Evolutionary conservation across 2,329 filamentous ascomycete genomes (phyloP).

Genomic region (Calonectria crousiana): DNA sequence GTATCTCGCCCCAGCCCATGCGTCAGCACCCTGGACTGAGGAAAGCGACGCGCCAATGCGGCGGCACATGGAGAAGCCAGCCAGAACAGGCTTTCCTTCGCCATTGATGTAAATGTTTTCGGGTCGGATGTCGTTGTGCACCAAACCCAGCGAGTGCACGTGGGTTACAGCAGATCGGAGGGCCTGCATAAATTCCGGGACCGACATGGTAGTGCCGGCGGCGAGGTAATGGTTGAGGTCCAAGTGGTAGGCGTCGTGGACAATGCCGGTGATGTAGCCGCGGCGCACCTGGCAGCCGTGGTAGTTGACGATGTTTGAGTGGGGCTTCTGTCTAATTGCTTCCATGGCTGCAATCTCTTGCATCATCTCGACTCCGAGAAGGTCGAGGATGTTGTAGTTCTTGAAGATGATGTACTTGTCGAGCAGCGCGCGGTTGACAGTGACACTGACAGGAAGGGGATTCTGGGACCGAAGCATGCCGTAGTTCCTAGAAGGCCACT

Average conservation of each 20-base stretch:
- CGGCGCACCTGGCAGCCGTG: constrained; percentile 43
- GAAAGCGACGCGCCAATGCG: neutral
- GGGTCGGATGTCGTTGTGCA: neutral
- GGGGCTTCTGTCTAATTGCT: constrained; percentile 32
- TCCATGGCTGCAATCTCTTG: constrained; percentile 39
- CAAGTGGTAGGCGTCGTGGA: constrained; percentile 34
- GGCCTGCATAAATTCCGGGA: neutral
- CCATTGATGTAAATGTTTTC: neutral
- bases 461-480: neutral
- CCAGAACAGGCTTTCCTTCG: neutral
- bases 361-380: constrained; percentile 23
- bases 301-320: constrained; percentile 46
- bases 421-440: constrained; percentile 27
- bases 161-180: neutral
- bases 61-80: constrained; percentile 1
- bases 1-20: neutral
- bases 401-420: constrained; percentile 29
- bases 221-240: constrained; percentile 33
- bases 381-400: constrained; percentile 23
- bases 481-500: constrained; percentile 13
- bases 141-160: neutral
- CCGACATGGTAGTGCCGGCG: neutral
- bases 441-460: constrained; percentile 11
- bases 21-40: neutral
- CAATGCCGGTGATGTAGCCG: constrained; percentile 41